Conservation (phyloP, 495 filamentous ascomycete genomes). For the Pseudomonodictys pantanalensis region DNA sequence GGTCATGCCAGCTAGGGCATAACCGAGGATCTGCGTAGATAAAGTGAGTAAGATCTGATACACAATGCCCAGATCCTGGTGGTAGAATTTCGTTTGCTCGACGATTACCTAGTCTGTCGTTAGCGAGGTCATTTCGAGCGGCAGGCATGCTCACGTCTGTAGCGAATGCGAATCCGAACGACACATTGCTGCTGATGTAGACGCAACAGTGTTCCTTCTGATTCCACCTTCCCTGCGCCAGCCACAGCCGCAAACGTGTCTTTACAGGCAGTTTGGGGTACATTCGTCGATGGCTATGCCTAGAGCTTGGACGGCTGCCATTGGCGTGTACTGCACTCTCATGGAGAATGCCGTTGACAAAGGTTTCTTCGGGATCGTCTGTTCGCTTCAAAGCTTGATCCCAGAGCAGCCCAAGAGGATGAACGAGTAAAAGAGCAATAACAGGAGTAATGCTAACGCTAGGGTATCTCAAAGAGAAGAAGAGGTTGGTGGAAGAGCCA, state of each 20-base stretch:
- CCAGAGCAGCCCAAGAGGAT: constrained; percentile 76
- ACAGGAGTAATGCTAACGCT: constrained; percentile 83
- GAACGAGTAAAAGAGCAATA: constrained; percentile 76
- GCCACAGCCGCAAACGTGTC: constrained; percentile 61
- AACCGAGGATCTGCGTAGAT: constrained; percentile 81
- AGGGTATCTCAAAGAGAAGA: constrained; percentile 80
- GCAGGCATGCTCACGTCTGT: constrained; percentile 56
- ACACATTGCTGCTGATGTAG: constrained; percentile 85
- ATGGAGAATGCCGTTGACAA: constrained; percentile 50
- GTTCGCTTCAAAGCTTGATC: constrained; percentile 62
- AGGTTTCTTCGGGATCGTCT: constrained; percentile 61
- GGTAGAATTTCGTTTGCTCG: constrained; percentile 82
- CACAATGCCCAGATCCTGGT: constrained; percentile 67
- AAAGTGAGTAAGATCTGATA: constrained; percentile 79
- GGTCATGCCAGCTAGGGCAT: constrained; percentile 76
- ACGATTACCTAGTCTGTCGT: constrained; percentile 60
- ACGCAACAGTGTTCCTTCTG: constrained; percentile 84
- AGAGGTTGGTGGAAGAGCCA: constrained; percentile 78
- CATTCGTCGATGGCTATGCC: background rate
- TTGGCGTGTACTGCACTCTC: background rate
- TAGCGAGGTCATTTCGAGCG: background rate
- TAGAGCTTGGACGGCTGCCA: constrained; percentile 6
- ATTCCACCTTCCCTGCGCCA: constrained; percentile 79
- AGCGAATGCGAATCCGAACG: constrained; percentile 85
- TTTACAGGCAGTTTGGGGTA: constrained; percentile 31